phyloP scores from a whole-genome alignment of 352 stramenopile genomes.

The Phytophthora nicotianae region DNA sequence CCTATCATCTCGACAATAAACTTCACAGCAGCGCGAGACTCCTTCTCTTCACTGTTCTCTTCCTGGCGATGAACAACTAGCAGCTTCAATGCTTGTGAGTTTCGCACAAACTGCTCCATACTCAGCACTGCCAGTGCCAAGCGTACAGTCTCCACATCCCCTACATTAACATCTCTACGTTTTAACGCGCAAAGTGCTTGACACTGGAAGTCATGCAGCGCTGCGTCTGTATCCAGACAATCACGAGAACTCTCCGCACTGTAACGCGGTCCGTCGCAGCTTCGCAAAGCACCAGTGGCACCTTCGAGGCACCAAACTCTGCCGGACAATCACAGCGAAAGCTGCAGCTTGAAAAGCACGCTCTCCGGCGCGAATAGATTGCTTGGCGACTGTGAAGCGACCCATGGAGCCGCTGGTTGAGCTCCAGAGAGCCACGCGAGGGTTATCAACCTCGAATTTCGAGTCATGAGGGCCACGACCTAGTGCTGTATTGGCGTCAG shows the following conservation, averaged over 20 bases:
- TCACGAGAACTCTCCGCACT: conserved; percentile 52
- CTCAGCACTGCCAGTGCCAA: conserved; percentile 57
- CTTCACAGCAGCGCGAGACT: conserved; percentile 4
- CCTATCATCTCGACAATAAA: conserved; percentile 20
- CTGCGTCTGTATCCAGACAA: conserved; percentile 48
- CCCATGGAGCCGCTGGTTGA: conserved; percentile 21
- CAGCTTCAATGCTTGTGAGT: conserved; percentile 32
- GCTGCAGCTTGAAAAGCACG: conserved; percentile 45
- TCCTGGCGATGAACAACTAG: conserved; percentile 26
- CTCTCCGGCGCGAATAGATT: conserved; percentile 33
- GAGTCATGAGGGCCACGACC: conserved; percentile 11
- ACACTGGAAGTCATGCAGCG: conserved; percentile 64
- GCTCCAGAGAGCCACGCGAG: conserved; percentile 33
- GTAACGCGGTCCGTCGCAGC: conserved; percentile 51
- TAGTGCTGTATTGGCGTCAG: conserved; percentile 21
- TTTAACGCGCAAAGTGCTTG: conserved; percentile 32
- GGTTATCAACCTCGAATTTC: conserved; percentile 29
- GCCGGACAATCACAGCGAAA: conserved; percentile 56
- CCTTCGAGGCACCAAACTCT: conserved; percentile 30
- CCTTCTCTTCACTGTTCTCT: conserved; percentile 1
- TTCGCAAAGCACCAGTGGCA: conserved; percentile 71
- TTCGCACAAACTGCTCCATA: conserved; percentile 59
- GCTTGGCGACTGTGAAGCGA: conserved; percentile 42
- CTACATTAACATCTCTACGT: neutral
- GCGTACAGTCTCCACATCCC: conserved; percentile 51